Percentiles rank a stretch among this genome's conserved stretches.
phyloP scores from a whole-genome alignment of 441 rosid genomes.

The Omphalea diandra region DNA sequence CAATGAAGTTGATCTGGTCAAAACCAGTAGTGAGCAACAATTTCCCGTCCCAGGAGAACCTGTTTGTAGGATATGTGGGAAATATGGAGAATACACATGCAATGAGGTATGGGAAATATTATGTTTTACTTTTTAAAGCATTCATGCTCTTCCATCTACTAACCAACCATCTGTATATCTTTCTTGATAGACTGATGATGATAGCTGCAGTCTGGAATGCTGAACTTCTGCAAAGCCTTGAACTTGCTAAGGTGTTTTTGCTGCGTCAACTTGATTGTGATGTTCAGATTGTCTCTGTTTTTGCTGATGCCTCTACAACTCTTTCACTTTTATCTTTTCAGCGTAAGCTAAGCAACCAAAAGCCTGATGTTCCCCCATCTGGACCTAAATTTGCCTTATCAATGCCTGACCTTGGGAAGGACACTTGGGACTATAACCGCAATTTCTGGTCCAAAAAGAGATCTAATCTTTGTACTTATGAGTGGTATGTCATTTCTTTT shows the following conservation, averaged over 20 bases:
- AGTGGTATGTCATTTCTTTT: conserved; percentile 47
- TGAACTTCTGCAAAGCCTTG: conserved; percentile 46
- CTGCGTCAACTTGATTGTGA: conserved; percentile 10
- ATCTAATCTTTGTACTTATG: conserved; percentile 59
- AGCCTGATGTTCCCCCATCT: conserved; percentile 23
- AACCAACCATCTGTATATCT: conserved; percentile 13
- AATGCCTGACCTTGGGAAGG: conserved; percentile 37
- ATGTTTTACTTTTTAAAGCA: conserved; percentile 16
- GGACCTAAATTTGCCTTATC: conserved; percentile 21
- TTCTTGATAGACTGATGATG: conserved; percentile 60
- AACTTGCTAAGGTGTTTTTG: conserved; percentile 40
- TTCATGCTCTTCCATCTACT: conserved; percentile 8
- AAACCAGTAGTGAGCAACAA: conserved; percentile 47
- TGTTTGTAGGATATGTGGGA: conserved; percentile 60
- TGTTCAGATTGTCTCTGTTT: conserved; percentile 1
- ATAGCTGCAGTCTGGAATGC: conserved; percentile 73
- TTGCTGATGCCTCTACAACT: conserved; percentile 8
- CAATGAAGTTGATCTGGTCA: conserved; percentile 34
- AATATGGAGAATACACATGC: conserved; percentile 73
- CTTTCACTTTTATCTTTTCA: conserved; percentile 27
- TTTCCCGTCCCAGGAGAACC: conserved; percentile 64
- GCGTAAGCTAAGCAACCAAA: conserved; percentile 30
- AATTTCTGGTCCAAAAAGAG: conserved; percentile 50
- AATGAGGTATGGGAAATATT: conserved; percentile 44
- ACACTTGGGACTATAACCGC: conserved; percentile 52